A percentile compares a stretch with the other conserved stretches of the same genome.
Conservation (phyloP, 2,329 filamentous ascomycete species). For the Cercospora brassicicola region DNA sequence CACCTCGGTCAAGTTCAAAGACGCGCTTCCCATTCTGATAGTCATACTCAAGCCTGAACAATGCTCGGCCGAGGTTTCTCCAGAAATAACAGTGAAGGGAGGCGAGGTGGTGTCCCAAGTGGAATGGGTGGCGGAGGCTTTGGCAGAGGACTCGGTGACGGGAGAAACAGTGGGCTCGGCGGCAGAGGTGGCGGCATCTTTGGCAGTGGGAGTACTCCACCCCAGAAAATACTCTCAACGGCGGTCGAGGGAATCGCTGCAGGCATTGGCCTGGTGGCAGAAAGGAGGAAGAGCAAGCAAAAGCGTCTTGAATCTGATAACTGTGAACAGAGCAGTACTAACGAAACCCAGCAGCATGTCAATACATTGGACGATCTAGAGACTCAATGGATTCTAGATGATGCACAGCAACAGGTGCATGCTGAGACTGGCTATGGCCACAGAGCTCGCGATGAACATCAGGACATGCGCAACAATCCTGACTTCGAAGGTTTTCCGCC, state of each 20-base stretch:
- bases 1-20: background rate
- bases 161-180: background rate
- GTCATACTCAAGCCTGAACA: background rate
- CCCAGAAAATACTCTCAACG: background rate
- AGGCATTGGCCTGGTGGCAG: background rate
- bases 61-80: background rate
- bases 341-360: background rate
- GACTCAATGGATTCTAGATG: background rate
- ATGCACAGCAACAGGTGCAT: background rate
- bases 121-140: background rate
- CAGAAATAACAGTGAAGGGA: background rate
- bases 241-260: background rate
- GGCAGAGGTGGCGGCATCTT: background rate
- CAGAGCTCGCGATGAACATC: background rate
- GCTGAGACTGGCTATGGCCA: background rate
- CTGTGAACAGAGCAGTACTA: background rate
- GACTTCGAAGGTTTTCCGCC: background rate
- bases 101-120: background rate
- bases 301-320: background rate
- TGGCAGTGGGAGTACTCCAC: background rate
- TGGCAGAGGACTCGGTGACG: background rate
- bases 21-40: background rate
- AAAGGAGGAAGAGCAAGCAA: background rate
- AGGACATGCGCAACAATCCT: background rate
- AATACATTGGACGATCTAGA: background rate